A percentile compares a stretch with the other conserved stretches of the same genome.
Evolutionary conservation across 805 yeast genomes (phyloP).

Genomic region (Limtongozyma cylindracea): DNA sequence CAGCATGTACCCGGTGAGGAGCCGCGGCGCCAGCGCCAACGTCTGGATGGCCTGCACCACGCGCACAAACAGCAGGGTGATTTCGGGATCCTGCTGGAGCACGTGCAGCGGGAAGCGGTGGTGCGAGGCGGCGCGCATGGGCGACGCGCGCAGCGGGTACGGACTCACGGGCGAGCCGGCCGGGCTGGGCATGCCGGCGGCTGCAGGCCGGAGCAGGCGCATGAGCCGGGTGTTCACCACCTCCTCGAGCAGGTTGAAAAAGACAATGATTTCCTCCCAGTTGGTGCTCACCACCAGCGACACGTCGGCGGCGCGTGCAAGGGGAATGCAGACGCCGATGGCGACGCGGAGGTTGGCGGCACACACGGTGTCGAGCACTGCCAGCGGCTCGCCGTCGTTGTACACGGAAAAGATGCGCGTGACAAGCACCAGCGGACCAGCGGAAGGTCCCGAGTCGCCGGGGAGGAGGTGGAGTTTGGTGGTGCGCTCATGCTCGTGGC

Average conservation of each 20-base stretch:
- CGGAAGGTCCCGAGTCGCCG: conserved; percentile 8
- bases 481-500: conserved; percentile 15
- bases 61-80: conserved; percentile 12
- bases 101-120: no score
- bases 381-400: conserved; percentile 3
- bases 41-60: conserved; percentile 15
- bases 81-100: conserved; percentile 10
- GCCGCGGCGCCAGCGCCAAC: no score
- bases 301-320: conserved; percentile 9
- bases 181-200: no score
- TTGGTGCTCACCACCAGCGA: conserved; percentile 17
- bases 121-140: conserved; percentile 19
- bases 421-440: conserved; percentile 12
- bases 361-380: not conserved
- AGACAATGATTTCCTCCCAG: conserved; percentile 19
- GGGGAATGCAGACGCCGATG: conserved; percentile 10
- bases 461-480: conserved; percentile 24
- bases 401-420: conserved; percentile 18
- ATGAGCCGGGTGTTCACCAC: conserved; percentile 3
- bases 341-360: conserved; percentile 9
- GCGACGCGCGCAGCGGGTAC: conserved; percentile 11
- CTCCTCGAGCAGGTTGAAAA: conserved; percentile 13
- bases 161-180: no score
- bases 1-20: conserved; percentile 14
- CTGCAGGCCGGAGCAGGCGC: no score